Evolutionary conservation across 2,329 filamentous ascomycete genomes (phyloP), one percentile per base, ranked within the genome.

Genomic region (Sarocladium strictum): DNA sequence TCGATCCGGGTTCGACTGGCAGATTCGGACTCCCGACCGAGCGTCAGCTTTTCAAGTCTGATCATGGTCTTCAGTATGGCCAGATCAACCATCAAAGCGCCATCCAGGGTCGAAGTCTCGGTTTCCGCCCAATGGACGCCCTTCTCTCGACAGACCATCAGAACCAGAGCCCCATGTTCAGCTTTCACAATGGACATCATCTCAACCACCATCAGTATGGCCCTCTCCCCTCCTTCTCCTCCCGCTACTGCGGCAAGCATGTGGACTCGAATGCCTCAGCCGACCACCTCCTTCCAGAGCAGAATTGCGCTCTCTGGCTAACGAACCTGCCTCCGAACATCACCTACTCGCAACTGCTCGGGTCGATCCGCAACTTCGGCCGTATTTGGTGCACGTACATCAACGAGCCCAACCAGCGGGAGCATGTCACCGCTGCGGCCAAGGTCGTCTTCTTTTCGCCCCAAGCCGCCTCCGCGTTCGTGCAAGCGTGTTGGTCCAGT

Each of bases 231-330:
- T 61, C 57, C 19, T 68, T 72, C 60, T 72, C 50, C 0, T 38
- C 53, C n/a, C 65, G 64, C 45, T 72, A 72, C 54, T 65, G 64
- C 45, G 70, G 70, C 12, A 68, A 69, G 56, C 69, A 71, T 47
- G 69, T 61, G 5, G 57, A 62, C 3, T 61, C 59, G 15, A 72
- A 72, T 51, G 70, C 70, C 37, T 71, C 69, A 53, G 63, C 63
- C 2, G 60, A 67, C 12, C 53, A 64, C 23, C 64, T 72, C 4
- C 9, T 57, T 0, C 54, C 63, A 1, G 64, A 67, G 11, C 53
- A 71, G 29, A 82, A 80, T 63, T 79, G 77, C 29, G 71, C 76
- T 0, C 65, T 83, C 1, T 83, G 78, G 73, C 58, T 83, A 24
- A 77, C 74, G 1, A 76, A 78, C 51, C 69, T 83, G 0, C 76